These are phyloP conservation scores for Sutorius eximius DNA, from an alignment of 1,284 basidiomycete species.

Conservation along the genomic window DNA sequence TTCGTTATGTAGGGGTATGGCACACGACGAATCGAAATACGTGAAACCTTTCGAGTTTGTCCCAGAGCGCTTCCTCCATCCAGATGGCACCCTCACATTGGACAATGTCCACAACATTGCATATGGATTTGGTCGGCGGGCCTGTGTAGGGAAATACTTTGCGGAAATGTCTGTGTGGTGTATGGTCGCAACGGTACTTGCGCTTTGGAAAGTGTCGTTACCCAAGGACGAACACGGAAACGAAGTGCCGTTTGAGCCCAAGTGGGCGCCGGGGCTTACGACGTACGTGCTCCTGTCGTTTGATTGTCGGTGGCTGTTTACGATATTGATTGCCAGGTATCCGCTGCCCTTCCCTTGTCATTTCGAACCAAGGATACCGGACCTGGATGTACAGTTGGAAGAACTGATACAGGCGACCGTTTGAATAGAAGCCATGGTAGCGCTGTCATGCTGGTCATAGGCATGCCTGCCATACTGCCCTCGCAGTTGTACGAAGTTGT, in stretches of 20 bases:
- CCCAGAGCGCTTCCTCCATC: conserved; percentile 20
- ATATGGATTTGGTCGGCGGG: conserved; percentile 22
- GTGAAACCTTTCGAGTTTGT: conserved; percentile 13
- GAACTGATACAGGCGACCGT: conserved; percentile 1
- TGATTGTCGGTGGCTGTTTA: not conserved
- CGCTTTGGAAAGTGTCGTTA: conserved; percentile 17
- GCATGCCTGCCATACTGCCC: not conserved
- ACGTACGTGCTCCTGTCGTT: conserved; percentile 5
- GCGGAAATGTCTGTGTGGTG: conserved; percentile 14
- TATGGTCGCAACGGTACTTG: conserved; percentile 13
- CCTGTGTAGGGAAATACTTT: conserved; percentile 17
- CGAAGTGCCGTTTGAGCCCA: conserved; percentile 5
- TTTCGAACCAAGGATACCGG: conserved; percentile 10
- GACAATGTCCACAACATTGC: conserved; percentile 7
- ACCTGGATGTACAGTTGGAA: conserved; percentile 9
- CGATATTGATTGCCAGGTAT: conserved; percentile 1
- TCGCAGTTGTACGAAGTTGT: not conserved
- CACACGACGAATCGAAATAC: conserved; percentile 16
- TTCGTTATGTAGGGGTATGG: conserved; percentile 14
- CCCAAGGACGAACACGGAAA: conserved; percentile 12
- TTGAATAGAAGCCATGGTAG: not conserved
- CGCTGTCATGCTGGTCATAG: not conserved
- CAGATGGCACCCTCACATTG: conserved; percentile 16
- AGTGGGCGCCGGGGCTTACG: conserved; percentile 13
- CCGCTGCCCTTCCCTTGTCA: conserved; percentile 17